phyloP scores from a whole-genome alignment of 805 yeast genomes.

The Starmerella lactis-condensi region DNA sequence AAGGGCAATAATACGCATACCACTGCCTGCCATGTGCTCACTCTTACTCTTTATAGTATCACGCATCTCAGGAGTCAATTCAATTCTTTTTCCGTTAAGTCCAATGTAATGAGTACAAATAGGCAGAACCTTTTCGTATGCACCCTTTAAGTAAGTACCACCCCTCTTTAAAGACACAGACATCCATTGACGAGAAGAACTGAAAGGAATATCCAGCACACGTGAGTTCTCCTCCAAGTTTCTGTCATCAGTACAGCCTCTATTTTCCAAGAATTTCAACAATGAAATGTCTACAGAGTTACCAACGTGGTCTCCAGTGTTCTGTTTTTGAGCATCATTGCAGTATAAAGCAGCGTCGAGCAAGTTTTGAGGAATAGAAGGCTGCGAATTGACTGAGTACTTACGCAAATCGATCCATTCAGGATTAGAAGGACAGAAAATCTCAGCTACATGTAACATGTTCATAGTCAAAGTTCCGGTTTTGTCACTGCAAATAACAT shows the following conservation, averaged over 20 bases:
- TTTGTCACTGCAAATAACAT: constrained; percentile 37
- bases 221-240: constrained; percentile 31
- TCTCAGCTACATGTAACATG: constrained; percentile 23
- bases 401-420: constrained; percentile 13
- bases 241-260: constrained; percentile 52
- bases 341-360: constrained; percentile 22
- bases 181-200: constrained; percentile 73
- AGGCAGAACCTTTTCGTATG: constrained; percentile 52
- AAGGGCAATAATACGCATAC: constrained; percentile 70
- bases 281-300: constrained; percentile 92
- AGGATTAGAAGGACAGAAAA: constrained; percentile 9
- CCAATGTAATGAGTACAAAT: constrained; percentile 44
- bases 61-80: constrained; percentile 35
- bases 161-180: constrained; percentile 56
- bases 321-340: constrained; percentile 21
- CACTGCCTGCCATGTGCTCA: constrained; percentile 52
- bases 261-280: constrained; percentile 50
- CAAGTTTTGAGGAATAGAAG: constrained; percentile 7
- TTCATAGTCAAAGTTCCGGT: constrained; percentile 35
- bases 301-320: constrained; percentile 52
- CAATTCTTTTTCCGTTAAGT: constrained; percentile 37
- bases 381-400: constrained; percentile 12
- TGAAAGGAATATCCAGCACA: constrained; percentile 62
- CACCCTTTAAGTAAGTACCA: constrained; percentile 69
- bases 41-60: constrained; percentile 39